phyloP scores from a whole-genome alignment of 371 early-diverging fungal genomes.

The Circinella minor region DNA sequence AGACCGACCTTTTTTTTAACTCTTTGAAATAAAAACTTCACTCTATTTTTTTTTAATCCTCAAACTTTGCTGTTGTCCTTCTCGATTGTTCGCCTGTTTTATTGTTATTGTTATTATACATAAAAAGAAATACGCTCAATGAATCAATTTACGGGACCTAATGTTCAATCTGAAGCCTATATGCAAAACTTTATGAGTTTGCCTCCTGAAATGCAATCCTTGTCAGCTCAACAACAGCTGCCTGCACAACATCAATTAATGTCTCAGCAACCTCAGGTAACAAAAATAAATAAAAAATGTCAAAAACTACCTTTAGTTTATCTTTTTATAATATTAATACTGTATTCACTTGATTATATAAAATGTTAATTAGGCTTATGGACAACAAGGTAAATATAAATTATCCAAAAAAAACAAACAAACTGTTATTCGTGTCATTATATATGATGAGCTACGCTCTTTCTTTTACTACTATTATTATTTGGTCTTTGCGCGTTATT shows the following conservation, averaged over 20 bases:
- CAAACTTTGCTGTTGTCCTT: too few species aligned
- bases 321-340: too few species aligned
- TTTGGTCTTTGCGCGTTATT: background rate
- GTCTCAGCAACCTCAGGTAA: slow-evolving; percentile 30
- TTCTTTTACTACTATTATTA: background rate
- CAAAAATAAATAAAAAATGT: too few species aligned
- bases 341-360: too few species aligned
- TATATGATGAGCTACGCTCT: background rate
- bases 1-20: too few species aligned
- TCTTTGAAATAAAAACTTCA: too few species aligned
- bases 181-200: slow-evolving; percentile 38
- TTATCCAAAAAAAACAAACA: background rate
- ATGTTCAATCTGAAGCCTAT: slow-evolving; percentile 36
- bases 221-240: slow-evolving; percentile 21
- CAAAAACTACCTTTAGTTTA: background rate
- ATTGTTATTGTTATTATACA: too few species aligned
- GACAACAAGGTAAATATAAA: slow-evolving; percentile 1
- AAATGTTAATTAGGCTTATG: background rate
- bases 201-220: slow-evolving; percentile 40
- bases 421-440: background rate
- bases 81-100: too few species aligned
- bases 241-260: slow-evolving; percentile 25
- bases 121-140: slow-evolving; percentile 13
- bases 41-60: too few species aligned
- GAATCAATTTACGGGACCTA: slow-evolving; percentile 39